Evolutionary conservation across 2,329 filamentous ascomycete genomes (phyloP).

Genomic region (Neophaeococcomyces aloes): DNA sequence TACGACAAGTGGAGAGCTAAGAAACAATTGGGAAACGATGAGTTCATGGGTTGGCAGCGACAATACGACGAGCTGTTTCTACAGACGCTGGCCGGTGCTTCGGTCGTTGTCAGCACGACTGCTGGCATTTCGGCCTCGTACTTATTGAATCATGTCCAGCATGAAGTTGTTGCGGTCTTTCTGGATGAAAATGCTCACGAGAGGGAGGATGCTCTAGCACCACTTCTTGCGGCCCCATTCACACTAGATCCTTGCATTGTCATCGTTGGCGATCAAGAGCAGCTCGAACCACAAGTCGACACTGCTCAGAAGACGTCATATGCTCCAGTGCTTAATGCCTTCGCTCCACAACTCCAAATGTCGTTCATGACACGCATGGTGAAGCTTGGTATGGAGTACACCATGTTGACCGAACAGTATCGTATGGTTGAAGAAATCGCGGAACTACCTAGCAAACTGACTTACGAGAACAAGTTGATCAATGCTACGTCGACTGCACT

Average conservation of each 20-base stretch:
- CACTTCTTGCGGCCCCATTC: background rate
- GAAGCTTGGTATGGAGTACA: background rate
- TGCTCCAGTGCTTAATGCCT: no score
- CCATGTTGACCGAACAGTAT: conserved; percentile 84
- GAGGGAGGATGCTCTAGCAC: background rate
- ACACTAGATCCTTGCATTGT: background rate
- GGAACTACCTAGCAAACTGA: conserved; percentile 77
- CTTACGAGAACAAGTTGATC: conserved; percentile 72
- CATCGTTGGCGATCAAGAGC: background rate
- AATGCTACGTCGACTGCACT: conserved; percentile 27
- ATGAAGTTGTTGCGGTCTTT: background rate
- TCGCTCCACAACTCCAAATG: background rate
- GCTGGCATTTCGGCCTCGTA: background rate
- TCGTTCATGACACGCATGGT: background rate
- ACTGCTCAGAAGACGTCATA: no score
- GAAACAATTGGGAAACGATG: background rate
- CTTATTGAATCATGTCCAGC: background rate
- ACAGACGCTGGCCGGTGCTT: background rate
- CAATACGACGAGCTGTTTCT: background rate
- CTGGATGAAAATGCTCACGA: conserved; percentile 2
- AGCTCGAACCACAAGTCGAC: background rate
- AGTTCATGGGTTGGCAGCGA: background rate
- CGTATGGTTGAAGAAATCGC: conserved; percentile 96
- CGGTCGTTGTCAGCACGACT: background rate
- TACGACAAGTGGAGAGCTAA: background rate